Percentiles rank a stretch among this genome's conserved stretches.
These are phyloP conservation scores for Elsinoe batatas DNA, from an alignment of 2,329 filamentous ascomycete species.

Conservation along the genomic window DNA sequence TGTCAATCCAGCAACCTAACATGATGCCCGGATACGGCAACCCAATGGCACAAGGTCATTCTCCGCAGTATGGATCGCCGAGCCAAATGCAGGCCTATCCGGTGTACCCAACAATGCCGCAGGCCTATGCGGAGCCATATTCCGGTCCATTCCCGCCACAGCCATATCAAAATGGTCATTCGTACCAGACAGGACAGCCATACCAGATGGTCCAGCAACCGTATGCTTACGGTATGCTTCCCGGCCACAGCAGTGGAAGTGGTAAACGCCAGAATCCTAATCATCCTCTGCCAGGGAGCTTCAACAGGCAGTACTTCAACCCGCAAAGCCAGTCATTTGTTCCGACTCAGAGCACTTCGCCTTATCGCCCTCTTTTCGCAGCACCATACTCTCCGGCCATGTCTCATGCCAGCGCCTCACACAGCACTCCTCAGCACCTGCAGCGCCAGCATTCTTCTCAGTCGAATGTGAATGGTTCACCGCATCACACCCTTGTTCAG, in stretches of 20 bases:
- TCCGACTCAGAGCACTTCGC: constrained; percentile 36
- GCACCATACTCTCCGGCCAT: constrained; percentile 11
- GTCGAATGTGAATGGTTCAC: constrained; percentile 21
- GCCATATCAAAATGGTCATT: background rate
- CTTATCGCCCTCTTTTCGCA: background rate
- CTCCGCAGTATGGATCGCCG: constrained; percentile 15
- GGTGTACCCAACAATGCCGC: constrained; percentile 19
- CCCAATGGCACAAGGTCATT: background rate
- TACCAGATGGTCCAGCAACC: constrained; percentile 19
- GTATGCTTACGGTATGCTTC: constrained; percentile 56
- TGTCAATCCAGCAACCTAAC: constrained; percentile 34
- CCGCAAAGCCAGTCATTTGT: constrained; percentile 90
- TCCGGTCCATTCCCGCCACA: constrained; percentile 19
- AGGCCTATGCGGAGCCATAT: constrained; percentile 4
- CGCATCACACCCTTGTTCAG: constrained; percentile 15
- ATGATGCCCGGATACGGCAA: background rate
- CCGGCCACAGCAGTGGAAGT: constrained; percentile 11
- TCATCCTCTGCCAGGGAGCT: constrained; percentile 78
- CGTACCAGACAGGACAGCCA: constrained; percentile 19
- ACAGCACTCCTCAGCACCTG: constrained; percentile 17
- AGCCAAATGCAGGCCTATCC: constrained; percentile 20
- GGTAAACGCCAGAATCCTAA: constrained; percentile 46
- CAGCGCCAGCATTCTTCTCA: constrained; percentile 26
- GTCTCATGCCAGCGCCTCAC: constrained; percentile 6
- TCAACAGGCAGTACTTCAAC: constrained; percentile 78